Evolutionary conservation across 305 asterid species (phyloP), one percentile per base, ranked within the genome.

Genomic region (Rubia peregrina): DNA sequence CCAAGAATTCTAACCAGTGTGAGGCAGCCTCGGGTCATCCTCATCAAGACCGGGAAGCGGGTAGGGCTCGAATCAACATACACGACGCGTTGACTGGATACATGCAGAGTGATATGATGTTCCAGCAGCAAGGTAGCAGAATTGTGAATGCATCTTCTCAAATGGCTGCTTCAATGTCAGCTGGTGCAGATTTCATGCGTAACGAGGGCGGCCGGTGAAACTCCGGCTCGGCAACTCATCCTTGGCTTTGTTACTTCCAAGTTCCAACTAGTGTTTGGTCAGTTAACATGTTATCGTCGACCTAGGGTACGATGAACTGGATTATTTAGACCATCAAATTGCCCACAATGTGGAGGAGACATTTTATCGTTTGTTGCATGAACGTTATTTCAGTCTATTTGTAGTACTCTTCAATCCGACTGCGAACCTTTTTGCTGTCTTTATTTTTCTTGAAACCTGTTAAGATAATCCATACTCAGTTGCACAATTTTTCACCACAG

Each of bases 181-280:
- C 83, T 38, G 68, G 76, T 70, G 83, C 81, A 14, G 83, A 88
- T 16, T 46, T 78, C 11, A 78, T 74, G 69, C 78, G 81, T 63
- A 87, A 79, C 57, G 82, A 77, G 60, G 89, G 88, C 49, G 90
- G 84, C 80, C 88, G 85, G 95, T 89, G 92, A 91, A 64, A 21
- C 73, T 16, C 79, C 73, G 80, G 82, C 66, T 74, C 22, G 90
- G 96, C 97, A 89, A 89, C 76, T 89, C 96, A 91, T 90, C 95
- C 97, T 84, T 88, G 97, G 95, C 95, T 88, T 79, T 80, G 84
- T 85, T 55, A 71, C 81, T 67, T 73, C 2, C 57, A 51, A 51
- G 57, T 53, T 53, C 19, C 57, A 51, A 16, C 57, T 51, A 51
- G 57, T 51, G 41, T 30, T 48, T 67, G 77, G 8, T 67, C 60